Evolutionary conservation across 176 grass and related monocot genomes (phyloP).

Genomic region (Aegilops tauschii): DNA sequence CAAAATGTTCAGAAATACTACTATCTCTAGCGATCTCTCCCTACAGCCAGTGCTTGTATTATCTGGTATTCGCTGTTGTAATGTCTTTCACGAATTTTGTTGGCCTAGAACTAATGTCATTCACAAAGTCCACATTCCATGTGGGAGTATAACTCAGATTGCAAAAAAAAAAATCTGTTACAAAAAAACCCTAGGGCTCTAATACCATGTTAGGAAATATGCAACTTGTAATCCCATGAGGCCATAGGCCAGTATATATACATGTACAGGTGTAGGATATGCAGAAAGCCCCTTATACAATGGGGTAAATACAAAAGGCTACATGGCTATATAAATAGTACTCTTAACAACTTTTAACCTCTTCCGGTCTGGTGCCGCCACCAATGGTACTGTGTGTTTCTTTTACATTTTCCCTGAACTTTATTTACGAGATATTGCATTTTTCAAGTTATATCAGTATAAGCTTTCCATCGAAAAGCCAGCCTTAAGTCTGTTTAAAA

Average conservation of each 20-base stretch:
- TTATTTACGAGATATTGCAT: constrained; percentile 12
- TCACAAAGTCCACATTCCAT: not conserved
- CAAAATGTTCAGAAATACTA: not conserved
- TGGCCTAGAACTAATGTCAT: constrained; percentile 15
- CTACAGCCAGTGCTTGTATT: constrained; percentile 3
- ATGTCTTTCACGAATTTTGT: constrained; percentile 1
- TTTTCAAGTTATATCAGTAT: not conserved
- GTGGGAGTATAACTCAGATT: constrained; percentile 11
- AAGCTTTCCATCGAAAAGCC: not conserved
- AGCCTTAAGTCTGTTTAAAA: constrained; percentile 8
- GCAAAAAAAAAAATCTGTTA: not conserved
- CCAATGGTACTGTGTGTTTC: not conserved
- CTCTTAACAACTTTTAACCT: not conserved
- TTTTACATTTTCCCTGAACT: not conserved
- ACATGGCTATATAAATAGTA: too few relatives aligned
- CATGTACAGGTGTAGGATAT: too few relatives aligned
- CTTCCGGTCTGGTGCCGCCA: not conserved
- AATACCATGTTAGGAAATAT: too few relatives aligned
- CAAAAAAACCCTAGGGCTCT: too few relatives aligned
- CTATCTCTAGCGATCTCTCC: not conserved
- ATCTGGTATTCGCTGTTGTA: not conserved
- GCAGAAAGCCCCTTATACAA: too few relatives aligned
- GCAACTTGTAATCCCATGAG: too few relatives aligned
- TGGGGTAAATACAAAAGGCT: too few relatives aligned
- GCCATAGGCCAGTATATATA: too few relatives aligned